Conservation (phyloP, 768 basidiomycete species). For the Paxillus ammoniavirescens region DNA sequence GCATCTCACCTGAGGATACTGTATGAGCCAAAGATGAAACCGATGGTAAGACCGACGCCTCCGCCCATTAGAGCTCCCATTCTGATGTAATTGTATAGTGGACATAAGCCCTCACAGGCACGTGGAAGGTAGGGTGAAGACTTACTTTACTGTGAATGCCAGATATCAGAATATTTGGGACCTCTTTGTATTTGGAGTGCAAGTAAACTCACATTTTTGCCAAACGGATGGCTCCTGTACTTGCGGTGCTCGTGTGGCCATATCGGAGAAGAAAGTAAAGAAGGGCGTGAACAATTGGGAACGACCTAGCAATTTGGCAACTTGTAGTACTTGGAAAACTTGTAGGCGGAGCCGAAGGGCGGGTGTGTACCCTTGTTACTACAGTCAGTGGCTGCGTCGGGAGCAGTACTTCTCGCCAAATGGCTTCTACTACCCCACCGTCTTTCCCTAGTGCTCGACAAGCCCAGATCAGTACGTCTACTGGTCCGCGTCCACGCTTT, state of each 20-base stretch:
- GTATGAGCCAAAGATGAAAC: conserved; percentile 95
- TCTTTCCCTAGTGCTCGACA: conserved; percentile 77
- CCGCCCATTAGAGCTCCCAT: conserved; percentile 93
- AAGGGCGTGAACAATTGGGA: too few species aligned
- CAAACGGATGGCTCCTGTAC: conserved; percentile 61
- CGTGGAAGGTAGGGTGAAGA: conserved; percentile 3
- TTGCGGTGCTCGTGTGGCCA: conserved; percentile 35
- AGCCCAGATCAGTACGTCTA: conserved; percentile 79
- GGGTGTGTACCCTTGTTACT: too few species aligned
- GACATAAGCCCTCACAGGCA: conserved; percentile 5
- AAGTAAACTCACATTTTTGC: conserved; percentile 64
- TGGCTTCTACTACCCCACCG: conserved; percentile 28
- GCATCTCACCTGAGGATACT: conserved; percentile 79
- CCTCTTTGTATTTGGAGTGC: not conserved
- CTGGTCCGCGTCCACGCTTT: not conserved
- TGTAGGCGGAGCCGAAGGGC: too few species aligned
- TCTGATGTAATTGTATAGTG: conserved; percentile 38
- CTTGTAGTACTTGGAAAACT: too few species aligned
- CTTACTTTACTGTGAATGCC: conserved; percentile 56
- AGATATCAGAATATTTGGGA: conserved; percentile 9
- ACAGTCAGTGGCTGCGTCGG: too few species aligned
- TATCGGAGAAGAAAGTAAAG: conserved; percentile 9
- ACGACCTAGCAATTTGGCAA: too few species aligned
- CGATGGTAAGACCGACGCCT: conserved; percentile 93
- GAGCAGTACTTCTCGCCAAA: conserved; percentile 5